Evolutionary conservation across 768 basidiomycete genomes (phyloP), one percentile per base, ranked within the genome.

Genomic region (Mycena epipterygia): DNA sequence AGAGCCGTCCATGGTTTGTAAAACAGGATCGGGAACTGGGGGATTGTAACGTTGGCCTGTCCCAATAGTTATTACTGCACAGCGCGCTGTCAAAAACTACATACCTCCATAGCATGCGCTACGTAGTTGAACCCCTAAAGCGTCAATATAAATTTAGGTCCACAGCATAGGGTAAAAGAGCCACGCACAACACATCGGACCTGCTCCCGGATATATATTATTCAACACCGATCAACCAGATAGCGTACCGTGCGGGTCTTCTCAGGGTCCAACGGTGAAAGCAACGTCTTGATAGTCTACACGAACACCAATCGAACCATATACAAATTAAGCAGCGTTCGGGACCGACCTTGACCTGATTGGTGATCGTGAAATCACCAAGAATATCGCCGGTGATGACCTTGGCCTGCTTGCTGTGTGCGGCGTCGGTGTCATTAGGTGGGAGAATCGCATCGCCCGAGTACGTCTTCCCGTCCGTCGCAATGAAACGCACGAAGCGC

Each of bases 401-500:
- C 21, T 73, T 74, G 5, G 82, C 82, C 30, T 73, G 68, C 33
- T 68, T 81, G 68, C 79, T 81, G 62, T 79, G 75, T 27, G 82
- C 71, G 2, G 82, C 81, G 68, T 83, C 81, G 5, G 74, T 74
- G 19, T 76, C 75, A 17, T 72, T 72, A 12, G 74, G n/a, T 0
- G 80, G 79, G 21, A 83, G 75, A 37, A 83, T 81, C 19, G 81
- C 82, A 66, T 83, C 82, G n/a, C 82, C 82, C 49, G 78, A 80
- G 67, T 83, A 83, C 68, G 77, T 77, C 49, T 80, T 76, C 56
- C 78, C 77, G 64, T 83, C 81, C 16, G 78, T 80, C 17, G 82
- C 79, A 41, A 82, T 77, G 77, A 83, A 83, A n/a, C 82, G 81
- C 67, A 83, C 81, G 59, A 83, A 79, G 44, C 81, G 80, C 70